Percentiles rank a stretch among this genome's conserved stretches.
Evolutionary conservation across 495 filamentous ascomycete species (phyloP).

Genomic region (Talaromyces stipitatus): DNA sequence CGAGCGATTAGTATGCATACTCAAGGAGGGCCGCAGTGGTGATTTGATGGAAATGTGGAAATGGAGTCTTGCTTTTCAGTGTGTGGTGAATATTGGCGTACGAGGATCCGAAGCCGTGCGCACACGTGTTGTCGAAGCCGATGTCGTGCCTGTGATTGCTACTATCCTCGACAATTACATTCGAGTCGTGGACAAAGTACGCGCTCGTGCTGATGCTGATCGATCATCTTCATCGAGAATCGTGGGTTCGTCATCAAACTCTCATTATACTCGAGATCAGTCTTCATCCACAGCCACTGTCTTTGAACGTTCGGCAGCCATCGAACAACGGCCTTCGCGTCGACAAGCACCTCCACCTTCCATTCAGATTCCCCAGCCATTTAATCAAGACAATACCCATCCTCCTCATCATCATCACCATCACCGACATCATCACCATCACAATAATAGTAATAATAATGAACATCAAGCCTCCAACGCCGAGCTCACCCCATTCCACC

Average conservation of each 20-base stretch:
- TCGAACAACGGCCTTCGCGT: conserved; percentile 45
- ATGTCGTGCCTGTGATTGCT: conserved; percentile 98
- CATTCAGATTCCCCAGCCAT: conserved; percentile 64
- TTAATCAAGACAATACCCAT: conserved; percentile 38
- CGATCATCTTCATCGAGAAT: conserved; percentile 39
- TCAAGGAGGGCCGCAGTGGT: conserved; percentile 92
- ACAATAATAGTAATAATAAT: conserved; percentile 24
- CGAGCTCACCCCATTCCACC: conserved; percentile 59
- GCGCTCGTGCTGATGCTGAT: conserved; percentile 71
- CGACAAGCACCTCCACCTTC: conserved; percentile 63
- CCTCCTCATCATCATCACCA: conserved; percentile 12
- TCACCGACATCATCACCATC: conserved; percentile 8
- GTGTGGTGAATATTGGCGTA: conserved; percentile 97
- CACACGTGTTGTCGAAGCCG: conserved; percentile 92
- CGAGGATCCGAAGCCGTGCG: conserved; percentile 88
- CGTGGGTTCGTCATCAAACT: conserved; percentile 12
- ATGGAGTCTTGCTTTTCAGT: conserved; percentile 98
- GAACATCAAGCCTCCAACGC: conserved; percentile 29
- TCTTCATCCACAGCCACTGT: conserved; percentile 23
- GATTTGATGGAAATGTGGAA: conserved; percentile 99
- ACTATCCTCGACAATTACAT: conserved; percentile 99
- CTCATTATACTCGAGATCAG: conserved; percentile 12
- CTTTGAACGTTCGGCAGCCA: conserved; percentile 28
- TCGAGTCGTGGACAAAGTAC: conserved; percentile 84
- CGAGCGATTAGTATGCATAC: conserved; percentile 90